Percentiles rank a stretch among this genome's conserved stretches.
phyloP scores from a whole-genome alignment of 495 filamentous ascomycete species.

The Xylaria cubensis region DNA sequence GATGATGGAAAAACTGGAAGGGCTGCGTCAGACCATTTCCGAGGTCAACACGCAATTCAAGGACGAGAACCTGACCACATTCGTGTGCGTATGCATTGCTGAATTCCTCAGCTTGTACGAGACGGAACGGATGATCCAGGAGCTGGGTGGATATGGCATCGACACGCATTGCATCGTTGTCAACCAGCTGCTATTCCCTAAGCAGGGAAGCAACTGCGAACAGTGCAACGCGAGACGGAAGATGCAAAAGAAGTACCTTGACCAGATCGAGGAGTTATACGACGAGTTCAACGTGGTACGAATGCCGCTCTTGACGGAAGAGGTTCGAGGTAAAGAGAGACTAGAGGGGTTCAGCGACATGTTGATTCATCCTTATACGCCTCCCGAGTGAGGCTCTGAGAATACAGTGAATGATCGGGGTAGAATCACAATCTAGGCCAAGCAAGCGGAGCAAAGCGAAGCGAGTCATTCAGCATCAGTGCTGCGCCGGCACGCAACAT shows the following conservation, averaged over 20 bases:
- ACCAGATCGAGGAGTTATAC: constrained; percentile 98
- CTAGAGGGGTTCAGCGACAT: constrained; percentile 93
- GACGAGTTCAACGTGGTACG: constrained; percentile 99
- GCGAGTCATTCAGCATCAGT: neutral
- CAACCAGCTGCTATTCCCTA: constrained; percentile 96
- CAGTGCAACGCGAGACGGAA: constrained; percentile 94
- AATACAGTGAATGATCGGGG: neutral
- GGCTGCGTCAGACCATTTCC: constrained; percentile 85
- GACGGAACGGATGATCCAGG: constrained; percentile 99
- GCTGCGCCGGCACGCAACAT: neutral
- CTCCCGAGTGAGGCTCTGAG: constrained; percentile 61
- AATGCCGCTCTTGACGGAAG: constrained; percentile 94
- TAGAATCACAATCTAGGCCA: neutral
- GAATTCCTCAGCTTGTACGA: constrained; percentile 98
- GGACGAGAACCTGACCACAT: constrained; percentile 93
- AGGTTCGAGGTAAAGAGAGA: constrained; percentile 93
- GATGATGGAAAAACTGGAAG: constrained; percentile 92
- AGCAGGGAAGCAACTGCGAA: constrained; percentile 82
- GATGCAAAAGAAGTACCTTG: constrained; percentile 99
- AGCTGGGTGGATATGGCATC: constrained; percentile 90
- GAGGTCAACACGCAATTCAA: constrained; percentile 99
- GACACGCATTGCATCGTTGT: constrained; percentile 98
- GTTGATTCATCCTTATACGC: constrained; percentile 83
- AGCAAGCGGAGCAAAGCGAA: neutral
- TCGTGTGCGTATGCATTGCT: constrained; percentile 97